Conservation (phyloP, 78 protist species). For the Cyanophora paradoxa region DNA sequence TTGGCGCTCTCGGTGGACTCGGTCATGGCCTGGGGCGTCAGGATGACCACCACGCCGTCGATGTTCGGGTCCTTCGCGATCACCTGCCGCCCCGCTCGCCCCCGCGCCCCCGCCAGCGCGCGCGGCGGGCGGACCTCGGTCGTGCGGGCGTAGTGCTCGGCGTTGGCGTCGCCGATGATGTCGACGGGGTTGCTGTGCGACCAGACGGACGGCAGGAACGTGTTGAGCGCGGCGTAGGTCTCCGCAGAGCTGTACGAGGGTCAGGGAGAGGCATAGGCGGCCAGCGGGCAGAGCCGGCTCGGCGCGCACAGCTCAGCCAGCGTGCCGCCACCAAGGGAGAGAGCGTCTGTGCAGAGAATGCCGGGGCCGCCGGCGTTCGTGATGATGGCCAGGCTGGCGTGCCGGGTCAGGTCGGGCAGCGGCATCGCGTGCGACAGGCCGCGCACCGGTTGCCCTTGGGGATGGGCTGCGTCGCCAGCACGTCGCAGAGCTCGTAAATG, state of each 20-base stretch:
- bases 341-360: slow-evolving; percentile 27
- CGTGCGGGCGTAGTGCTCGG: background rate
- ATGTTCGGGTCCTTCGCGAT: slow-evolving; percentile 3
- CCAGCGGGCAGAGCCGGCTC: too few relatives aligned
- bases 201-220: slow-evolving; percentile 35
- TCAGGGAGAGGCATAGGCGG: too few relatives aligned
- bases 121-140: background rate
- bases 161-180: slow-evolving; percentile 29
- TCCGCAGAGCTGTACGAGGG: background rate
- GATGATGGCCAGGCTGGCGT: slow-evolving; percentile 14
- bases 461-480: slow-evolving; percentile 15
- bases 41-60: slow-evolving; percentile 26
- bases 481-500: background rate
- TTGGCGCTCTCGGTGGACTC: slow-evolving; percentile 36
- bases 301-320: slow-evolving; percentile 22
- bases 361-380: slow-evolving; percentile 55
- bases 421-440: too few relatives aligned
- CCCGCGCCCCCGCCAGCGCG: too few relatives aligned
- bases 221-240: slow-evolving; percentile 9
- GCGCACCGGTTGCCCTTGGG: background rate
- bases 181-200: slow-evolving; percentile 45
- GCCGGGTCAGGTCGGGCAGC: too few relatives aligned
- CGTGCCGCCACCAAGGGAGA: slow-evolving; percentile 4
- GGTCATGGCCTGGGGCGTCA: slow-evolving; percentile 45
- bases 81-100: too few relatives aligned